Evolutionary conservation across 2,329 filamentous ascomycete species (phyloP), one percentile per base, ranked within the genome.

Genomic region (Cadophora gregata): DNA sequence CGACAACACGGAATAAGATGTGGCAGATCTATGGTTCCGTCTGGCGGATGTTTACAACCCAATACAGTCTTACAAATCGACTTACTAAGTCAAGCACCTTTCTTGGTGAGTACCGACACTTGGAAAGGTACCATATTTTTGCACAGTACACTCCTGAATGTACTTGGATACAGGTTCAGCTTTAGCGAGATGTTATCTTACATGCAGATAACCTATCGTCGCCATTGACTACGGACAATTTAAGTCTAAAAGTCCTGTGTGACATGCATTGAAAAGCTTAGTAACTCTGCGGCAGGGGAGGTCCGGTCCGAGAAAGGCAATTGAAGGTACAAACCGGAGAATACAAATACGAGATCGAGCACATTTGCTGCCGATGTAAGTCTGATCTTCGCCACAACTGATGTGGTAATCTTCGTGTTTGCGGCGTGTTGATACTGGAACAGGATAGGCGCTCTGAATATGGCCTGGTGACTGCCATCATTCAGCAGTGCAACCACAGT

Each of bases 401-500:
- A n/a, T 24, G 45, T 24, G 45, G 9, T 21, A 7, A 8, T 48
- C 16, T 24, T 48, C 45, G 45, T 48, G 24, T 24, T 24, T 24
- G 4, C 10, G n/a, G 45, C 10, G 7, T 48, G 16, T 48, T 6
- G 42, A 24, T 8, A 7, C 45, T 48, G 21, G n/a, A 24, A 48
- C 5, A 48, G 45, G 45, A 24, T 21, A 24, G 45, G 21, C 45
- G 16, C n/a, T 48, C 10, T 48, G 1, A 9, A 24, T 8, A 24
- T 48, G n/a, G n/a, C n/a, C 45, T 48, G 45, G 45, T 48, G 45
- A 48, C 45, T 8, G 24, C 21, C 42, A 48, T 48, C 45, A 48
- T 21, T 48, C 45, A 48, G 45, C n/a, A 24, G n/a, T 48, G 45
- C 16, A 21, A 21, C 45, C 45, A 48, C 45, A 24, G 24, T 48